phyloP scores from a whole-genome alignment of 495 filamentous ascomycete genomes.

The Achaetomiella virescens region DNA sequence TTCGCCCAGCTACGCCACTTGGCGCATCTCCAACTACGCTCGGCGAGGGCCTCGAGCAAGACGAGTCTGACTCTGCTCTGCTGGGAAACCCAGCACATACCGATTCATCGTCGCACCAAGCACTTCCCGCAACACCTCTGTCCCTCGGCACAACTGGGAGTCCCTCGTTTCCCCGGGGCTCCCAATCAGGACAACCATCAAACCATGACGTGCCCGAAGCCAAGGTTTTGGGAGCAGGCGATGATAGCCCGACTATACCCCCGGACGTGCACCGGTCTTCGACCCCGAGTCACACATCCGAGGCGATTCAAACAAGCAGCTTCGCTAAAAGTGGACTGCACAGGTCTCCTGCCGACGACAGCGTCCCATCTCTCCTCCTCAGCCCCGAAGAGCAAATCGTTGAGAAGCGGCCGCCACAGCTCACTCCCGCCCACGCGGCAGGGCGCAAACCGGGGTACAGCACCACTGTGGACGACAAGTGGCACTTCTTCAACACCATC shows the following conservation, averaged over 20 bases:
- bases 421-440: slow-evolving; percentile 14
- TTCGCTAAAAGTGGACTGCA: slow-evolving; percentile 45
- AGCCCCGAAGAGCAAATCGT: slow-evolving; percentile 36
- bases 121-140: slow-evolving; percentile 34
- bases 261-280: slow-evolving; percentile 38
- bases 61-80: slow-evolving; percentile 24
- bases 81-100: slow-evolving; percentile 31
- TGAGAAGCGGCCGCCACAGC: slow-evolving; percentile 23
- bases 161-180: slow-evolving; percentile 27
- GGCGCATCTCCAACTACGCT: not conserved
- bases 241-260: slow-evolving; percentile 53
- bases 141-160: slow-evolving; percentile 25
- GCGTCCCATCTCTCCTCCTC: slow-evolving; percentile 42
- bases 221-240: slow-evolving; percentile 31
- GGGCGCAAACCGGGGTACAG: not conserved
- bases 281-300: slow-evolving; percentile 46
- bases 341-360: slow-evolving; percentile 45
- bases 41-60: slow-evolving; percentile 21
- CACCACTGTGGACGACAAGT: slow-evolving; percentile 34
- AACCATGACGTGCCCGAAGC: slow-evolving; percentile 36
- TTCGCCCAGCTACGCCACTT: not conserved
- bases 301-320: slow-evolving; percentile 50
- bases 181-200: slow-evolving; percentile 38
- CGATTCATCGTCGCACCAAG: slow-evolving; percentile 39
- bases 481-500: slow-evolving; percentile 56